phyloP scores from a whole-genome alignment of 495 filamentous ascomycete genomes.

The Aspergillus avenaceus region DNA sequence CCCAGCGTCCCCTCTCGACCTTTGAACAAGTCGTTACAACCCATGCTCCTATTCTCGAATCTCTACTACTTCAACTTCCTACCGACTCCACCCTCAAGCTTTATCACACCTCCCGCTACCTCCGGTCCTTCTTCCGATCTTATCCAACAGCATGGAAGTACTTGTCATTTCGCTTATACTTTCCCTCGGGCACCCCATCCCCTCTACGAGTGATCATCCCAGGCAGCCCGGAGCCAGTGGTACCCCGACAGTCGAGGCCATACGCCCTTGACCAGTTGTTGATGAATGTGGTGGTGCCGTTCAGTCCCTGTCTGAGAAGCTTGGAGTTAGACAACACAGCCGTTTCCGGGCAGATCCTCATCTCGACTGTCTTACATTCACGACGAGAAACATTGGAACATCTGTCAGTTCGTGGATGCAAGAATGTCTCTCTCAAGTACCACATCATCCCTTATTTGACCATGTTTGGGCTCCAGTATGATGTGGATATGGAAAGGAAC shows the following conservation, averaged over 20 bases:
- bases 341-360: slow-evolving; percentile 52
- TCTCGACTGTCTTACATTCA: slow-evolving; percentile 48
- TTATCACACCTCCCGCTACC: slow-evolving; percentile 52
- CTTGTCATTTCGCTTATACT: slow-evolving; percentile 54
- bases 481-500: slow-evolving; percentile 37
- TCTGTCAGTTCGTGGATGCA: slow-evolving; percentile 59
- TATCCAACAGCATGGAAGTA: slow-evolving; percentile 61
- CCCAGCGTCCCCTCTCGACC: slow-evolving; percentile 35
- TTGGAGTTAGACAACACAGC: slow-evolving; percentile 61
- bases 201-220: slow-evolving; percentile 30
- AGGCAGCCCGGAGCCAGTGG: slow-evolving; percentile 29
- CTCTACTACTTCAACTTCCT: slow-evolving; percentile 53
- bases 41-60: slow-evolving; percentile 54
- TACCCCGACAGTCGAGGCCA: slow-evolving; percentile 47
- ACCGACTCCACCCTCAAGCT: slow-evolving; percentile 53
- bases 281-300: slow-evolving; percentile 51
- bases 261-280: slow-evolving; percentile 56
- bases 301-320: slow-evolving; percentile 51
- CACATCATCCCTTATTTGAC: slow-evolving; percentile 57
- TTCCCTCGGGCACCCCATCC: slow-evolving; percentile 37
- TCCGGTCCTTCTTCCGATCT: slow-evolving; percentile 49
- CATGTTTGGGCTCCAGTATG: slow-evolving; percentile 44
- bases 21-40: slow-evolving; percentile 53
- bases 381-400: slow-evolving; percentile 52
- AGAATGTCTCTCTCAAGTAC: slow-evolving; percentile 63